Evolutionary conservation across 2,329 filamentous ascomycete genomes (phyloP), one percentile per base, ranked within the genome.

Genomic region (Thelonectria discophora): DNA sequence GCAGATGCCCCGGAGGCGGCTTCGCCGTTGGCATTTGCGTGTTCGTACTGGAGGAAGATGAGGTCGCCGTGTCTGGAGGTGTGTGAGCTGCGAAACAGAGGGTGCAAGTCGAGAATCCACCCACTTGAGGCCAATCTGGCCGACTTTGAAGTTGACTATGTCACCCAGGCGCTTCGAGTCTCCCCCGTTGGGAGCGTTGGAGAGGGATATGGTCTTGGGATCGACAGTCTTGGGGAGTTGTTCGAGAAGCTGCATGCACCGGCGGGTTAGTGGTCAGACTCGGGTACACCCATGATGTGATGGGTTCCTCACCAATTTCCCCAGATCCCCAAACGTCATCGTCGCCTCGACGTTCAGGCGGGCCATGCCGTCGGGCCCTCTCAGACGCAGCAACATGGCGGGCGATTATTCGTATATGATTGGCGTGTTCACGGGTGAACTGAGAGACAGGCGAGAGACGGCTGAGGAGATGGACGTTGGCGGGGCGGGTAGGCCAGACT

Each of bases 351-450:
- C 86, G 53, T 84, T 91, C 72, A 98, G 83, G 70, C 95, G 90
- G 78, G 94, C 90, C 84, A 95, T 95, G 81, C 95, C 95, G 81
- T 97, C 93, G 66, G 92, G 93, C 75, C 93, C 93, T 72, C 94
- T 90, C 70, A 97, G 91, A 77, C 94, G 88, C 58, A 97, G 83
- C 73, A 97, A 84, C 88, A 97, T 97, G 66, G 74, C 80, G 74
- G 24, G 47, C 59, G 58, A 51, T 46, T 24, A 7, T 7, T 24
- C 4, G n/a, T n/a, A n/a, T n/a, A n/a, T n/a, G n/a, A n/a, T n/a
- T n/a, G n/a, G n/a, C n/a, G n/a, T n/a, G n/a, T n/a, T n/a, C n/a
- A n/a, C n/a, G n/a, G n/a, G n/a, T n/a, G n/a, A n/a, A n/a, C n/a
- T n/a, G n/a, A n/a, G n/a, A n/a, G n/a, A n/a, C n/a, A n/a, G n/a